phyloP scores from a whole-genome alignment of 73 alveolate species.

The Tetrahymena elliotti region DNA sequence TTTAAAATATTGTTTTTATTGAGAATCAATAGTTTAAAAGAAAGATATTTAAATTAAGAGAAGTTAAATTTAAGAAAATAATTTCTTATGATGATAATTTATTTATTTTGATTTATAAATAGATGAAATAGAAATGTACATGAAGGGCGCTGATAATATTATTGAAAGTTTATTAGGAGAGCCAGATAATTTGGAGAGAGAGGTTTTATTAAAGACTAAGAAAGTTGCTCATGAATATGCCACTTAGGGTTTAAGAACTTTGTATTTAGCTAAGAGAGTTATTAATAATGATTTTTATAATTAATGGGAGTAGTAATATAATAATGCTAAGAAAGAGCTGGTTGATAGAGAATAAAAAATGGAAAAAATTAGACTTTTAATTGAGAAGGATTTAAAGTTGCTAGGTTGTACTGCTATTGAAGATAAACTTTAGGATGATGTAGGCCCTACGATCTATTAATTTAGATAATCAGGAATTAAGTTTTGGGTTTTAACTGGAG shows the following conservation, averaged over 20 bases:
- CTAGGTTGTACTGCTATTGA: slow-evolving; percentile 94
- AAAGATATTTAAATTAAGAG: too few species aligned
- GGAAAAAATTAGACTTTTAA: slow-evolving; percentile 51
- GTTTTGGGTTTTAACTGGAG: slow-evolving; percentile 95
- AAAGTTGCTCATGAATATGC: slow-evolving; percentile 59
- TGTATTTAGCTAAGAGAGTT: slow-evolving; percentile 71
- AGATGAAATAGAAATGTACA: slow-evolving; percentile 46
- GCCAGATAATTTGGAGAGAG: not conserved
- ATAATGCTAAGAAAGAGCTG: slow-evolving; percentile 23
- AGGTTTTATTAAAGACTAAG: slow-evolving; percentile 2
- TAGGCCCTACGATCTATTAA: slow-evolving; percentile 88
- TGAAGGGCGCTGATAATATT: slow-evolving; percentile 94
- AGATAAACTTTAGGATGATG: slow-evolving; percentile 95
- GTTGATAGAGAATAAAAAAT: slow-evolving; percentile 25
- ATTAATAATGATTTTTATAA: slow-evolving; percentile 36
- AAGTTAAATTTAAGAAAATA: too few species aligned
- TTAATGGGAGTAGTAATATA: slow-evolving; percentile 54
- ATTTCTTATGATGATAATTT: too few species aligned
- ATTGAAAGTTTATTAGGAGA: slow-evolving; percentile 51
- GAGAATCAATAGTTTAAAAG: too few species aligned
- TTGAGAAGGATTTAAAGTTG: slow-evolving; percentile 73
- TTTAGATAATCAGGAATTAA: slow-evolving; percentile 83
- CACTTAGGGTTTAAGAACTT: slow-evolving; percentile 87
- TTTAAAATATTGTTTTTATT: too few species aligned
- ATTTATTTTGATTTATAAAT: not conserved